Conservation (phyloP, 176 grass and related monocot species). For the Tuctoria greenei region DNA sequence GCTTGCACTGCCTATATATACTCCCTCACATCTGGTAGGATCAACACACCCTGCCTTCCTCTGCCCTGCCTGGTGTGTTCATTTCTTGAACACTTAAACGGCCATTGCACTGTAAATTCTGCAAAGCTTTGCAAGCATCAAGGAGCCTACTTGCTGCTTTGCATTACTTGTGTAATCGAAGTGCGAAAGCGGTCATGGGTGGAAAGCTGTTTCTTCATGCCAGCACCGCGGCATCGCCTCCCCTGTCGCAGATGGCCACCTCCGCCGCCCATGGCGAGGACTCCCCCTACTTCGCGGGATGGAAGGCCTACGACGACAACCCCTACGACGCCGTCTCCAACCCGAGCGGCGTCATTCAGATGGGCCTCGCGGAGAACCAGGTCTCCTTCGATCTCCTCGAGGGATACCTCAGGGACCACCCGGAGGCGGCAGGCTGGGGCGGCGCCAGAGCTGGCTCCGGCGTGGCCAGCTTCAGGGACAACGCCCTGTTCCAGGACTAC, state of each 20-base stretch:
- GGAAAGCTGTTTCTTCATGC: conserved; percentile 36
- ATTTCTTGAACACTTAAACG: conserved; percentile 12
- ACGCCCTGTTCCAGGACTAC: conserved; percentile 93
- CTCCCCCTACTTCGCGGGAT: conserved; percentile 88
- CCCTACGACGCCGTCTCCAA: conserved; percentile 66
- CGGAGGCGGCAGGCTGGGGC: conserved; percentile 49
- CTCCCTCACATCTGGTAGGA: conserved; percentile 9
- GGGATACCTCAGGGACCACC: conserved; percentile 60
- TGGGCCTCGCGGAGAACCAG: conserved; percentile 95
- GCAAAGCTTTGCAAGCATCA: background rate
- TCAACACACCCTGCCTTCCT: conserved; percentile 2
- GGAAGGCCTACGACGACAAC: conserved; percentile 79
- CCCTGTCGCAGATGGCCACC: conserved; percentile 59
- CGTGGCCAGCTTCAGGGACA: conserved; percentile 67
- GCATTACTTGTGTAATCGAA: no score
- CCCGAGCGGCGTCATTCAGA: conserved; percentile 77
- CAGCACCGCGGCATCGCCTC: background rate
- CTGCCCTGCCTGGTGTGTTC: background rate
- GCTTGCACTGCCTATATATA: conserved; percentile 29
- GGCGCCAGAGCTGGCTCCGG: conserved; percentile 26
- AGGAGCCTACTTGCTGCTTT: background rate
- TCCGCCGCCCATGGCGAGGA: conserved; percentile 73
- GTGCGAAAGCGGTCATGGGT: conserved; percentile 17
- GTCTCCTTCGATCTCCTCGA: conserved; percentile 90
- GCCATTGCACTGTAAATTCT: background rate